Evolutionary conservation across 768 basidiomycete species (phyloP).

Genomic region (Brasilioporus rufonigricans): DNA sequence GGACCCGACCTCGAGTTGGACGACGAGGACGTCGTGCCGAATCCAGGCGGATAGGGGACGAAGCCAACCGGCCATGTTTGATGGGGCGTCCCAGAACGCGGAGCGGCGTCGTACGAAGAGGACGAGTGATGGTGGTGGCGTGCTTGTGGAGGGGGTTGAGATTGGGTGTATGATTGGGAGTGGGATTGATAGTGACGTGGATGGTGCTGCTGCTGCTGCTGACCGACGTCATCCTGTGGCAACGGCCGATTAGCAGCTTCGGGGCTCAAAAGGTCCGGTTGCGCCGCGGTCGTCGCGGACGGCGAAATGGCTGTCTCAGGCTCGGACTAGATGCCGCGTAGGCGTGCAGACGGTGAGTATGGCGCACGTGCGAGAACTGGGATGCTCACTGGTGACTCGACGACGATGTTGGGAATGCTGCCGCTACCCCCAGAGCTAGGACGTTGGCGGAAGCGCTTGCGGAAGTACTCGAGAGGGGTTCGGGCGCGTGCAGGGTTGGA

Average conservation of each 20-base stretch:
- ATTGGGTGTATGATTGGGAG: background rate
- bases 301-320: constrained; percentile 37
- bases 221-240: constrained; percentile 17
- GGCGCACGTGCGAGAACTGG: background rate
- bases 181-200: background rate
- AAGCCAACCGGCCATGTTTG: constrained; percentile 20
- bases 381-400: constrained; percentile 47
- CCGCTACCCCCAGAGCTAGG: constrained; percentile 32
- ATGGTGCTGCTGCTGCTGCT: background rate
- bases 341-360: background rate
- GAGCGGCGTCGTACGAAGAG: background rate
- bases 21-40: background rate
- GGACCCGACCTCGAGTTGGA: background rate
- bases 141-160: background rate
- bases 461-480: constrained; percentile 23
- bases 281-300: constrained; percentile 27
- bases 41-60: constrained; percentile 9
- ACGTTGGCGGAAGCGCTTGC: constrained; percentile 29
- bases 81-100: constrained; percentile 13
- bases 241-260: constrained; percentile 34
- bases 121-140: background rate
- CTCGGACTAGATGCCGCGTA: constrained; percentile 33
- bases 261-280: constrained; percentile 45
- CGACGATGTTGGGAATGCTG: constrained; percentile 39
- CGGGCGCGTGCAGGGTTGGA: constrained; percentile 14